Evolutionary conservation across 164 flowering plant genomes (phyloP).

Genomic region (Nymphaea colorata): DNA sequence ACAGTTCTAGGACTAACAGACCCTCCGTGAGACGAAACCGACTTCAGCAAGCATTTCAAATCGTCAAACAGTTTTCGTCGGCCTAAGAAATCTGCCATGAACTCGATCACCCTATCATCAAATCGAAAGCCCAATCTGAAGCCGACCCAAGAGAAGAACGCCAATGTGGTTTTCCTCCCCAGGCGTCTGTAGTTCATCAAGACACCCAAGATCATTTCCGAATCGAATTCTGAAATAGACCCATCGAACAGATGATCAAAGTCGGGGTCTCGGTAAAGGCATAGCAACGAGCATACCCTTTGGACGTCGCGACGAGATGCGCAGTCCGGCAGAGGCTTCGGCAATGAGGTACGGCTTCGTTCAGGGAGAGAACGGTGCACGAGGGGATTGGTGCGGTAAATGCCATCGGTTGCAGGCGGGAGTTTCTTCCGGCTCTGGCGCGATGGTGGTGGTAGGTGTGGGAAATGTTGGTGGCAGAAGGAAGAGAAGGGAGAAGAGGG

Average conservation of each 20-base stretch:
- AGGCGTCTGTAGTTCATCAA: conserved; percentile 26
- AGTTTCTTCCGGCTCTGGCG: neutral
- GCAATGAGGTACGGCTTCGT: neutral
- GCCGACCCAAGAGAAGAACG: conserved; percentile 42
- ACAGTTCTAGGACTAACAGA: conserved; percentile 18
- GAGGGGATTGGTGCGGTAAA: neutral
- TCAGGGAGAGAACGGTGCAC: neutral
- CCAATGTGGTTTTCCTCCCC: conserved; percentile 31
- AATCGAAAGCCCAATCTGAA: conserved; percentile 24
- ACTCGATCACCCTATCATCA: conserved; percentile 33
- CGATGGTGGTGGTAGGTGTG: neutral
- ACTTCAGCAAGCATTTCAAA: conserved; percentile 25
- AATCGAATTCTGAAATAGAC: conserved; percentile 8
- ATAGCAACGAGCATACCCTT: neutral
- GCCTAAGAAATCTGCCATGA: conserved; percentile 38
- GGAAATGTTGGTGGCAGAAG: neutral
- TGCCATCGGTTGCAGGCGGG: neutral
- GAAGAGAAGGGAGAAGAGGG: neutral
- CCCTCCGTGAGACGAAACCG: conserved; percentile 14
- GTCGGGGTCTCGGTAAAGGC: neutral
- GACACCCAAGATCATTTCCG: conserved; percentile 21
- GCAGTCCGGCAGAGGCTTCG: neutral
- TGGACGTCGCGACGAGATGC: neutral
- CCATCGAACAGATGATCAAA: neutral
- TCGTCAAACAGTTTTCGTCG: conserved; percentile 47